Evolutionary conservation across 1,139 yeast species (phyloP), one percentile per base, ranked within the genome.

Genomic region (Pichia terricola): DNA sequence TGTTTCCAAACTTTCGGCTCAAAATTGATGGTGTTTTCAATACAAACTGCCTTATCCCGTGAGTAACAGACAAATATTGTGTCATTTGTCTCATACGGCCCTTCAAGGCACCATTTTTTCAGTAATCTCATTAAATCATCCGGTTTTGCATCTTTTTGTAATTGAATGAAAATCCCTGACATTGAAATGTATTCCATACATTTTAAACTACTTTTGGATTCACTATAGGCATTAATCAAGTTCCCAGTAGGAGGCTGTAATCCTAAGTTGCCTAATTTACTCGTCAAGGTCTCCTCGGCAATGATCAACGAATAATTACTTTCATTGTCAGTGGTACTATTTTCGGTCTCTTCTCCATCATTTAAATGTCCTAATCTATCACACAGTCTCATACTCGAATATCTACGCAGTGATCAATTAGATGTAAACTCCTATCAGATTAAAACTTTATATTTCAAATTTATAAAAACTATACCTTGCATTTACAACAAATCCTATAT

Each of bases 41-140:
- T 43, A 6, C 30, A 25, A 3, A 45, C 38, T 6, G n/a, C 7
- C 22, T 32, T 38, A 5, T 37, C 37, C 7, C 44, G 32, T 7
- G 28, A 5, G 16, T 7, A 39, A 35, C 46, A 43, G 3, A 25
- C 7, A 10, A 28, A 34, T 3, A 32, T 27, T 16, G n/a, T 7
- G n/a, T 36, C 28, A 8, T 35, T 39, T 3, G 26, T 32, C 7
- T 34, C 22, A 25, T 38, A 46, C 3, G 50, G 50, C 1, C 50
- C 50, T 22, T 45, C 47, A 26, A 48, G 34, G 34, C 50, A 48
- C 50, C 50, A 48, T 28, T 31, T 41, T 33, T 34, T 35, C 4
- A 49, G 32, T 9, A 49, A 32, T 26, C 30, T 31, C 5, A 41
- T 36, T 25, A 49, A 31, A 39, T 46, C 50, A 22, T 43, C 41